phyloP scores from a whole-genome alignment of 2,329 filamentous ascomycete genomes.

The Clonostachys solani region DNA sequence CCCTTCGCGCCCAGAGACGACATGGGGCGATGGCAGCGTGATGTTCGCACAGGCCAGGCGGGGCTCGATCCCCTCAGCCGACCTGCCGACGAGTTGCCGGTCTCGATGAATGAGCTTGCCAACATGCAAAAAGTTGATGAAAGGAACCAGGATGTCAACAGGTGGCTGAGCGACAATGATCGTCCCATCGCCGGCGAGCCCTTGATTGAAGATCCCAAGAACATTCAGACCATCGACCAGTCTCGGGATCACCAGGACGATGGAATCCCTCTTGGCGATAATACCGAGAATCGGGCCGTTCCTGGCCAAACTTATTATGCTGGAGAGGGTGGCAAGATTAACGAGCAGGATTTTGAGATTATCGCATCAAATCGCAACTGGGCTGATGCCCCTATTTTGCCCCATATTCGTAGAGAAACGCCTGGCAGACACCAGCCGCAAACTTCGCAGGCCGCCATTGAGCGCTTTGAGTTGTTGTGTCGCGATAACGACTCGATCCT shows the following conservation, averaged over 20 bases:
- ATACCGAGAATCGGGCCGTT: slow-evolving; percentile 45
- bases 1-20: slow-evolving; percentile 26
- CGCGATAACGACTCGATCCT: slow-evolving; percentile 54
- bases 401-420: slow-evolving; percentile 30
- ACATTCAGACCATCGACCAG: slow-evolving; percentile 13
- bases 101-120: slow-evolving; percentile 44
- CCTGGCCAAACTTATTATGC: slow-evolving; percentile 45
- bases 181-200: no score
- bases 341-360: slow-evolving; percentile 41
- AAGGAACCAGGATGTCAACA: slow-evolving; percentile 43
- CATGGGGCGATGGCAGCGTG: slow-evolving; percentile 33
- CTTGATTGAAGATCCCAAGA: background rate
- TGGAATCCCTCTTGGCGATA: slow-evolving; percentile 36
- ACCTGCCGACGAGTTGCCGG: slow-evolving; percentile 30
- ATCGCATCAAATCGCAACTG: slow-evolving; percentile 43
- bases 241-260: slow-evolving; percentile 24
- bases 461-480: slow-evolving; percentile 44
- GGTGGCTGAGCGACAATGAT: slow-evolving; percentile 38
- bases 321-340: slow-evolving; percentile 33
- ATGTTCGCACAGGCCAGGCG: slow-evolving; percentile 30
- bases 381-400: slow-evolving; percentile 42
- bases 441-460: slow-evolving; percentile 49
- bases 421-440: slow-evolving; percentile 37
- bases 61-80: slow-evolving; percentile 45
- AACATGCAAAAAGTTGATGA: slow-evolving; percentile 33